Evolutionary conservation across 129 eudicot genomes (phyloP), one percentile per base, ranked within the genome.

Genomic region (Heracleum sosnowskyi): DNA sequence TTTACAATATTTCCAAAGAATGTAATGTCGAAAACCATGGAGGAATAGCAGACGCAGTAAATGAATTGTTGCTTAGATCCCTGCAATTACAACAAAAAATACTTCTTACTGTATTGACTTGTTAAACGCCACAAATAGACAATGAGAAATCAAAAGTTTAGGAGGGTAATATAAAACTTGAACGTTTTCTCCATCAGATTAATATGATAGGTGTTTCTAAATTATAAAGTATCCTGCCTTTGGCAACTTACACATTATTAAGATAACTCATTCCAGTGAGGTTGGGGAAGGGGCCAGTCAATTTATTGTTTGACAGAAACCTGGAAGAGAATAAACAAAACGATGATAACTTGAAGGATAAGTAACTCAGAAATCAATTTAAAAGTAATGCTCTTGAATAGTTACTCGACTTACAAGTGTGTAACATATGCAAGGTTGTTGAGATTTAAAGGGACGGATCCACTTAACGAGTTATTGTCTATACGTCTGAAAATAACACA

Each of bases 51-150:
- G 98, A 80, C 6, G 83, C 76, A 39, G 77, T 81, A 75, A 94
- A 94, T 47, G 89, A 76, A 83, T 94, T 94, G 80, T 94, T 94
- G 93, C 98, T 94, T 87, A 94, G 76, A 74, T 92, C 96, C 87
- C 96, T 90, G 88, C 70, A 83, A 70, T 74, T 64, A 68, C 10
- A 68, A 78, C 44, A n/a, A 20, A 40, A n/a, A 76, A 37, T 16
- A 46, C 8, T 57, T 36, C 60, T 44, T 53, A 60, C 6, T 49
- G 34, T n/a, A n/a, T n/a, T n/a, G n/a, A n/a, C n/a, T n/a, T n/a
- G n/a, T n/a, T n/a, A n/a, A 40, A 26, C 10, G 26, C 13, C 11
- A n/a, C 13, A 72, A 22, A 29, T 26, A 8, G 62, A 51, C n/a
- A n/a, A n/a, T 13, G 77, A 77, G 33, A 53, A 20, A 60, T 12